Evolutionary conservation across 1,284 basidiomycete species (phyloP), one percentile per base, ranked within the genome.

Genomic region (Apiotrichum laibachii): DNA sequence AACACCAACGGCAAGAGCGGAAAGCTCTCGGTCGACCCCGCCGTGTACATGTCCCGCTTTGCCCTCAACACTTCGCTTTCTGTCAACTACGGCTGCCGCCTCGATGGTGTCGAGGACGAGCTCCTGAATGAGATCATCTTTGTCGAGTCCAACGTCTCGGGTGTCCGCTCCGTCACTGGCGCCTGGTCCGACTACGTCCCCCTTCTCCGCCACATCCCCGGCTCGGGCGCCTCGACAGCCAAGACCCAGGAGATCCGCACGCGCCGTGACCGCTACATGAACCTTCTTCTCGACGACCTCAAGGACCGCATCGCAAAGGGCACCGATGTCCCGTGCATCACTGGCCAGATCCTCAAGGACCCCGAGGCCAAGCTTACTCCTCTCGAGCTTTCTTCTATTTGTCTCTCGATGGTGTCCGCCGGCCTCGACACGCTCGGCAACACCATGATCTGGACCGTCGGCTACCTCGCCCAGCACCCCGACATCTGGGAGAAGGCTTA

Each of bases 381-480:
- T 11, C 42, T 55, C 22, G 62, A 63, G 62, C 62, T 60, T 31
- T 60, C 58, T 26, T 63, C 62, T 42, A 60, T 63, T 46, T 63
- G 62, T 44, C 62, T 63, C 21, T 63, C 62, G 42, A 63, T 63
- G 62, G 62, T 63, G 13, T 63, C 62, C 0, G 62, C 62, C 40
- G 62, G 62, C 21, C 62, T 63, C 43, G 62, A 63, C 62, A 63
- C 62, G 2, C 62, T 63, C 47, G 62, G 43, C 50, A 63, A 63
- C 62, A 63, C 60, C 11, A 52, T 63, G 46, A 57, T 57, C 58
- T 63, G 62, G 62, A 55, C 58, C 21, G 46, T 63, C n/a, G 62
- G 62, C 11, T 63, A 42, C 58, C 58, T 63, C 18, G 62, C 62
- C 31, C 54, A 63, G 62, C 55, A 56, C 62, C 58, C 58, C 42